These are phyloP conservation scores for Artemisia annua DNA, from an alignment of 129 eudicot genomes.

Conservation along the genomic window DNA sequence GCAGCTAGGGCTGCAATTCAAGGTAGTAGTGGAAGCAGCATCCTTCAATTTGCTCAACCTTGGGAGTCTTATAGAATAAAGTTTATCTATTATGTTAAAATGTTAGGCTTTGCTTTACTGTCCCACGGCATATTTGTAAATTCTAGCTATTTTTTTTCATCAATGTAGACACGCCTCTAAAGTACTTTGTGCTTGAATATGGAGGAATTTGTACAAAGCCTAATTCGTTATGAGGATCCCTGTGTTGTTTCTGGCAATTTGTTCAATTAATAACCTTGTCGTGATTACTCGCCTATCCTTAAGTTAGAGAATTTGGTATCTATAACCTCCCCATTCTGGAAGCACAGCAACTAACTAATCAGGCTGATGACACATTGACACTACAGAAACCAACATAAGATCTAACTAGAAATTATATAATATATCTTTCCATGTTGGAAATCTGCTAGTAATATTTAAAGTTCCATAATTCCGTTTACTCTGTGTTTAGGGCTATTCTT, in stretches of 20 bases:
- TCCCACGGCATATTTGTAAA: not conserved
- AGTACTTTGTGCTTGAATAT: not conserved
- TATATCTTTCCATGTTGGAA: not conserved
- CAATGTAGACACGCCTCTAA: not conserved
- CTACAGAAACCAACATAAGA: no score
- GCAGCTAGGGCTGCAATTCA: no score
- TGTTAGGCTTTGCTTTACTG: not conserved
- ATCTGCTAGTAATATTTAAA: not conserved
- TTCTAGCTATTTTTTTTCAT: not conserved
- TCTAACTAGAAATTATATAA: not conserved
- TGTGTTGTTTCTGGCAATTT: not conserved
- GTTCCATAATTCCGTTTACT: conserved; percentile 8
- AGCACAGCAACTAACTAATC: not conserved
- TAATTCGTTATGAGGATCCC: not conserved
- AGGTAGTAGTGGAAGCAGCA: no score
- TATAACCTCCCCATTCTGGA: not conserved
- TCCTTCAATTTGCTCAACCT: not conserved
- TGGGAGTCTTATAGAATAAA: not conserved
- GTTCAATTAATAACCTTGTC: not conserved
- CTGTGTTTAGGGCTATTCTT: conserved; percentile 60
- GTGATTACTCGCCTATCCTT: not conserved
- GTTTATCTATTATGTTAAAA: not conserved
- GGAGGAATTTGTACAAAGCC: not conserved
- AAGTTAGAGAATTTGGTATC: not conserved
- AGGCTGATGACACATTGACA: not conserved